Base-by-base conservation (phyloP, 441 rosid genomes). In the Brassica hybrid region DNA sequence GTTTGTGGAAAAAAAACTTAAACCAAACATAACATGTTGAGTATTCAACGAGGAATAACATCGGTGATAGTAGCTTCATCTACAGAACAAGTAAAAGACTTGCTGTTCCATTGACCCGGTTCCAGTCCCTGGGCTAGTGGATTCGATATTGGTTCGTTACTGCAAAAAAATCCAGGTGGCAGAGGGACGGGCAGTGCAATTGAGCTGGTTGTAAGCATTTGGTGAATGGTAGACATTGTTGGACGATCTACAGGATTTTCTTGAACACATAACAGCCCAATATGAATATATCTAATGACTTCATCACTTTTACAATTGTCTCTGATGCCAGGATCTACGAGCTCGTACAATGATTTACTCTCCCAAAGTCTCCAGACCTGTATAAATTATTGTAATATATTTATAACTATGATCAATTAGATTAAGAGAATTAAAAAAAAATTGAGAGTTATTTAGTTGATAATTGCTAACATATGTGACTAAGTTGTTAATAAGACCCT, bases 201-300 rank as follows among this genome's bases (percentile, higher is more conserved):
- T 21, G 56, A 68, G 43, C 61, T 68, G 23, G 45, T 67, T 67
- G 71, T 67, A 36, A 67, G 72, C 72, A 67, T 67, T 48, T 67
- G 72, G n/a, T 67, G 72, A 27, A 67, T 67, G n/a, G 43, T 67
- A 18, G 60, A 67, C 72, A 67, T 50, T 54, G 75, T 76, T 1
- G 94, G 91, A 71, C 89, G 83, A 25, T 80, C 75, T 2, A 68
- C 67, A 7, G 82, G 88, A 67, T 79, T 76, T 67, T 82, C 83
- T 69, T 89, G 87, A 61, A 85, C 90, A 18, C 93, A 87, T 65
- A 85, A 18, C 7, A 89, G 83, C 2, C 86, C 86, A 25, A 88
- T 57, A 21, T 89, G 90, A 9, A 67, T 68, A 41, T 68, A 52
- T 68, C 60, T 52, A 27, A 52, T 27, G 45, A 30, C 61, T 52